Percentiles rank a stretch among this genome's conserved stretches.
Evolutionary conservation across 1,284 basidiomycete genomes (phyloP).

Genomic region (Melampsora abietis-canadensis): DNA sequence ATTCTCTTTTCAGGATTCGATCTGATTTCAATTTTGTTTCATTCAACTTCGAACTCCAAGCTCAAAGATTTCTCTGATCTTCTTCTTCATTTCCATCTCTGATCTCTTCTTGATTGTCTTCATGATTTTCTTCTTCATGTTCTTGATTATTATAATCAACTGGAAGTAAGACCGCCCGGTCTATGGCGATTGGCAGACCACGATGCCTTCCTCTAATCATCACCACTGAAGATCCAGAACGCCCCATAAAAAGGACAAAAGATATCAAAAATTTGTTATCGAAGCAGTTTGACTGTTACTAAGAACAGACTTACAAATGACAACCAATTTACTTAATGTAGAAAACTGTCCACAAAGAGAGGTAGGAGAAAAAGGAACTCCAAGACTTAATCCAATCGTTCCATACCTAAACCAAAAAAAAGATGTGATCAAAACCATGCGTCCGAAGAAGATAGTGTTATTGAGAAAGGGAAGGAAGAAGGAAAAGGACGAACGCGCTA

Average conservation of each 20-base stretch:
- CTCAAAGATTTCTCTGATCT: not conserved
- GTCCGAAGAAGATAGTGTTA: conserved; percentile 4
- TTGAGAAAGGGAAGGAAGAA: not conserved
- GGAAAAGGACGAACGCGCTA: conserved; percentile 20
- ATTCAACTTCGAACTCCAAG: no score
- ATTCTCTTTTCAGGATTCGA: no score
- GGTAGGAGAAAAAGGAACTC: conserved; percentile 61
- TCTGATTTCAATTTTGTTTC: no score
- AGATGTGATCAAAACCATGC: conserved; percentile 61
- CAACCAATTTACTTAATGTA: conserved; percentile 78
- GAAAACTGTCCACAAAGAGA: conserved; percentile 75
- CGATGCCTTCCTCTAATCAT: conserved; percentile 93
- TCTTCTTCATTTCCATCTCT: not conserved
- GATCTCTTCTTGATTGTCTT: not conserved
- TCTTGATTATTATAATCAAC: conserved; percentile 51
- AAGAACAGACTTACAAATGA: conserved; percentile 56
- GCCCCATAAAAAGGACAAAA: not conserved
- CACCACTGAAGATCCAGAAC: conserved; percentile 57
- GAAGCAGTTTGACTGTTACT: not conserved
- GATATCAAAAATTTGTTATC: not conserved
- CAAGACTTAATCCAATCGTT: conserved; percentile 78
- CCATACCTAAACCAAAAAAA: conserved; percentile 79
- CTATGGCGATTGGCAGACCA: conserved; percentile 68
- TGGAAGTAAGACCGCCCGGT: conserved; percentile 63
- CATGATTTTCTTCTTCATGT: not conserved